These are phyloP conservation scores for Candida coquimbonensis DNA, from an alignment of 805 yeast genomes.

Conservation along the genomic window DNA sequence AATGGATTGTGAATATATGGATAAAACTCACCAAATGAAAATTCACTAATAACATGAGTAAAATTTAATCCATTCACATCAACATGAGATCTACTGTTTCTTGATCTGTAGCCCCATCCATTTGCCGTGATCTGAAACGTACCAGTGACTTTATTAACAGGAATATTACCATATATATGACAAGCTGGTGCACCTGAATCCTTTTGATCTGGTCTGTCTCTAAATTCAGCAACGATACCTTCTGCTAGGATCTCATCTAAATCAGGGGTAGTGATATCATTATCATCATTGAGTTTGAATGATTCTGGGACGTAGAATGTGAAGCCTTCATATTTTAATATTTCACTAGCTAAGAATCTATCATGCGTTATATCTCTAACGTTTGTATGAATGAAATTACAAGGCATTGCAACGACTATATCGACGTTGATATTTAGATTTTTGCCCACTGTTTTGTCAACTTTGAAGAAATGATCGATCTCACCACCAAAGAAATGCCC, in stretches of 20 bases:
- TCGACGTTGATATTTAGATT: constrained; percentile 70
- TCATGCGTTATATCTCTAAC: constrained; percentile 77
- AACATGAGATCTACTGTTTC: constrained; percentile 32
- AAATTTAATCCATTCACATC: constrained; percentile 56
- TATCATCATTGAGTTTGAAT: constrained; percentile 39
- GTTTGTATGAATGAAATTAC: constrained; percentile 66
- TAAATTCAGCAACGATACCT: constrained; percentile 59
- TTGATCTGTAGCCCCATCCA: constrained; percentile 53
- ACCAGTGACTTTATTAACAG: constrained; percentile 82
- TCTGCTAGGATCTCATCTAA: constrained; percentile 61
- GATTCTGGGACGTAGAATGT: constrained; percentile 46
- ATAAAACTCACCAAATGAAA: constrained; percentile 85
- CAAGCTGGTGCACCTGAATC: constrained; percentile 65
- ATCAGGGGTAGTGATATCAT: constrained; percentile 49
- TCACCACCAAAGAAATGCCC: constrained; percentile 83
- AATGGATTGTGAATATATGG: constrained; percentile 86
- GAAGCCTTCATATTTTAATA: constrained; percentile 63
- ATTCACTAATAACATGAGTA: constrained; percentile 78
- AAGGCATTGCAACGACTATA: constrained; percentile 76
- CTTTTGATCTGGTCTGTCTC: constrained; percentile 33
- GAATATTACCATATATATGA: constrained; percentile 73
- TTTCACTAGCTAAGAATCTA: constrained; percentile 68
- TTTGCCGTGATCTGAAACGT: constrained; percentile 77
- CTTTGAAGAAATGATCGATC: constrained; percentile 69
- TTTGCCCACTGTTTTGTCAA: constrained; percentile 54